Base-by-base conservation (phyloP, 768 basidiomycete genomes). In the Mrakia gelida region DNA sequence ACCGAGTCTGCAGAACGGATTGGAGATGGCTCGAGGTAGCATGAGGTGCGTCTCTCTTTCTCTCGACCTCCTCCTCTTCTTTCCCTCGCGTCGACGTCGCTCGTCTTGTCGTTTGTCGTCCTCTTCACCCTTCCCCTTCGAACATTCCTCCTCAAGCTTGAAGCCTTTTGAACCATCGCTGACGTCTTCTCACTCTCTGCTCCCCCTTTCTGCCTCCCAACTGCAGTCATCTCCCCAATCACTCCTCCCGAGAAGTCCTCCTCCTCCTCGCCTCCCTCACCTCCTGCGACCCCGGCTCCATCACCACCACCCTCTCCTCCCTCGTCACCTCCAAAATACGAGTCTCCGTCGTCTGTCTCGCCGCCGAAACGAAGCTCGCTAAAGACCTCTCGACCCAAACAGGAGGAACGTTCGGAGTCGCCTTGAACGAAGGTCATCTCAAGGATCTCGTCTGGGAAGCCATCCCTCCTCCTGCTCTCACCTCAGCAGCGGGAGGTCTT, bases 341-440 rank as follows among this genome's bases (percentile, higher is more conserved):
- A 59, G 91, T 98, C 80, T 95, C 92, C 6, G 89, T 98, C 73
- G 94, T 99, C 54, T 94, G 95, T 1, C 89, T 99, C 49, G 92
- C 95, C 0, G 97, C 97, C 9, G 97, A 98, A 84, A 96, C 98
- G 92, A 98, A 98, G 84, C 93, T 99, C 52, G 98, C 95, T 82
- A 90, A 94, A 54, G 92, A 95, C 67, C 87, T 98, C 30, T 92
- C 92, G 81, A 92, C 94, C 75, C 92, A 92, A 84, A 95, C 96
- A 1, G 93, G 93, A 78, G 97, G 97, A 2, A 82, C 83, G 18
- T 98, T 98, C 83, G 93, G 93, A 28, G 97, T 99, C n/a, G 97
- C 94, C 0, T 89, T 98, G 87, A 97, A 98, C 84, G 97, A 99
- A 84, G 94, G 94, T 0, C 95, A 98, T 84, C 95, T 93, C 85